phyloP scores from a whole-genome alignment of 257 asterid species.

The Petrea volubilis region DNA sequence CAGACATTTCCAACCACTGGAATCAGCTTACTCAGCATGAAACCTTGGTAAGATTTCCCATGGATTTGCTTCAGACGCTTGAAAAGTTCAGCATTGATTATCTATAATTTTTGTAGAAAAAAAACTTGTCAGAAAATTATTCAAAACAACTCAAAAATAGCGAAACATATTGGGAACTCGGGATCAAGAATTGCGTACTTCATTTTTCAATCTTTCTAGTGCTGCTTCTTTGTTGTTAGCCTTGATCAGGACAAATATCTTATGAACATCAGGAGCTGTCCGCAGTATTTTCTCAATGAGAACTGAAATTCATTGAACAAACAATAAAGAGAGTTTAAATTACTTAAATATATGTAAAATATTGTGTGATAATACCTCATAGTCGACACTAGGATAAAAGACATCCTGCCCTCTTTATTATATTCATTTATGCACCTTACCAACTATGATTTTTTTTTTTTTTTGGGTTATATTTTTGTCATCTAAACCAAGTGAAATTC shows the following conservation, averaged over 20 bases:
- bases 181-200: constrained; percentile 42
- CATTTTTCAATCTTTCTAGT: constrained; percentile 67
- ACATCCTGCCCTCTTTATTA: no score
- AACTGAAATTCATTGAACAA: constrained; percentile 47
- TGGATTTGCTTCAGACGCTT: constrained; percentile 69
- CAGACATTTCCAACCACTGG: constrained; percentile 86
- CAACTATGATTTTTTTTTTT: no score
- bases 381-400: no score
- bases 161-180: neutral
- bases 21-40: constrained; percentile 81
- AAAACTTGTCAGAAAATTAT: neutral
- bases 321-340: neutral
- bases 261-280: constrained; percentile 79
- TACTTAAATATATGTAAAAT: neutral
- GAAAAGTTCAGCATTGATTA: constrained; percentile 72
- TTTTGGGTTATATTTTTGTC: no score
- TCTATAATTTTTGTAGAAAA: constrained; percentile 30
- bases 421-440: no score
- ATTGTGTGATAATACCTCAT: no score
- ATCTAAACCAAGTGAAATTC: no score
- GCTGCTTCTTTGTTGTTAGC: constrained; percentile 75
- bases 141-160: neutral
- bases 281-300: constrained; percentile 84
- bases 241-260: constrained; percentile 79
- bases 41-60: constrained; percentile 73